Conservation (phyloP, 768 basidiomycete genomes). For the Xanthoconium purpureum region DNA sequence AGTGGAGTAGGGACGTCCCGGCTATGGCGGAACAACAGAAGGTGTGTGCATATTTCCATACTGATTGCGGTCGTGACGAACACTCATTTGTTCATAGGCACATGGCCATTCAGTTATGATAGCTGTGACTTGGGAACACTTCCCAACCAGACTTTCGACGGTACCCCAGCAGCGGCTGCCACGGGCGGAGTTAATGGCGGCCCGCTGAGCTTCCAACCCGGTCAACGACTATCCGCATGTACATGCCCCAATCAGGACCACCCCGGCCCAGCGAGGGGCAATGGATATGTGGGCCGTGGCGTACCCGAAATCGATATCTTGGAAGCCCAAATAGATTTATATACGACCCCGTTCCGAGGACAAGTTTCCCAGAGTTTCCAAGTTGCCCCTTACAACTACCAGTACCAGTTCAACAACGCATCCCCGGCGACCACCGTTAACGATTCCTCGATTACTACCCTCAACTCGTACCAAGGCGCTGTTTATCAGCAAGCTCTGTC, state of each 20-base stretch:
- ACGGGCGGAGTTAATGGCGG: conserved; percentile 51
- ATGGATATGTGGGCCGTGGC: conserved; percentile 56
- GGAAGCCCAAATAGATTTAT: conserved; percentile 71
- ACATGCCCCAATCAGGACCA: conserved; percentile 85
- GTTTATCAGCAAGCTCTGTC: conserved; percentile 74
- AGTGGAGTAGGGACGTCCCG: conserved; percentile 66
- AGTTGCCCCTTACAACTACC: conserved; percentile 71
- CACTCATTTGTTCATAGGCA: conserved; percentile 31
- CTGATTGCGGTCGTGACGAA: not conserved
- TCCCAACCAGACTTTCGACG: conserved; percentile 71
- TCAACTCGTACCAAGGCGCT: conserved; percentile 72
- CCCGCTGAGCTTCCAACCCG: conserved; percentile 74
- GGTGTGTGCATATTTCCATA: conserved; percentile 37
- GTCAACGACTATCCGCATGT: conserved; percentile 84
- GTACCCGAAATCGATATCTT: conserved; percentile 93
- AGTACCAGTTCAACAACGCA: conserved; percentile 58
- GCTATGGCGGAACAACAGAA: conserved; percentile 87
- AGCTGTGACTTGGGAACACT: conserved; percentile 85
- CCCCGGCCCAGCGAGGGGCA: conserved; percentile 63
- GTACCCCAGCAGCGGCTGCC: conserved; percentile 54
- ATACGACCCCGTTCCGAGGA: conserved; percentile 45
- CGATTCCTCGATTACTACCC: conserved; percentile 45
- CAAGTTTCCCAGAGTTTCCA: conserved; percentile 82
- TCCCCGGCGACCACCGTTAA: conserved; percentile 52
- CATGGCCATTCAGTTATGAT: conserved; percentile 83